phyloP scores from a whole-genome alignment of 2,329 filamentous ascomycete species.

The Aspergillus fijiensis region DNA sequence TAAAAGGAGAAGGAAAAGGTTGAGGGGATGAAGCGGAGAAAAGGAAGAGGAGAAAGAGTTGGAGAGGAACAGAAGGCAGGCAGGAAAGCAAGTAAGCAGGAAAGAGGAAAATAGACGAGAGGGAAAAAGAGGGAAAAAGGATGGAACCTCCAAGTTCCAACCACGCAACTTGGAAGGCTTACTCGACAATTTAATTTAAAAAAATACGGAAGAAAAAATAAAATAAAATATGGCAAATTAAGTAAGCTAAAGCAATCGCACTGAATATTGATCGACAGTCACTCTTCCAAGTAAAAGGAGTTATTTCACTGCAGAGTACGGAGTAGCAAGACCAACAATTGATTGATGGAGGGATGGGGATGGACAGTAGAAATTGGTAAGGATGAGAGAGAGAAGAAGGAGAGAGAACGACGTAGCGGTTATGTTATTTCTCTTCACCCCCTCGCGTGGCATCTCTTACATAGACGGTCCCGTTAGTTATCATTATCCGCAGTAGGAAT shows the following conservation, averaged over 20 bases:
- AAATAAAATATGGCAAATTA: background rate
- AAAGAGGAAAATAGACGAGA: background rate
- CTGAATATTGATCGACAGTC: too few relatives aligned
- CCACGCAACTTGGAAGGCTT: conserved; percentile 1
- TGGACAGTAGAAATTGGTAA: background rate
- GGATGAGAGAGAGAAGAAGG: too few relatives aligned
- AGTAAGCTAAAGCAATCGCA: background rate
- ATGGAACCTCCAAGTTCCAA: conserved; percentile 2
- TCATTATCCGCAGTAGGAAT: background rate
- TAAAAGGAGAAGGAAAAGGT: background rate
- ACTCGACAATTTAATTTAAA: background rate
- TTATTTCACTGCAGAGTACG: background rate
- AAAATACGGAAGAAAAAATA: conserved; percentile 2
- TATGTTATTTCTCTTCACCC: background rate
- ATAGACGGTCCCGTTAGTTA: background rate
- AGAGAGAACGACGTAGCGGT: too few relatives aligned
- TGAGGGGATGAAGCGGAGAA: background rate
- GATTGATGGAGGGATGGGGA: background rate
- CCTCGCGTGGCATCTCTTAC: background rate
- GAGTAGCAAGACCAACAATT: background rate
- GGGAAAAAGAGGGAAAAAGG: conserved; percentile 6
- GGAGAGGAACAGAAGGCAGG: background rate
- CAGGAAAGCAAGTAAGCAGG: background rate
- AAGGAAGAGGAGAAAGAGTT: background rate
- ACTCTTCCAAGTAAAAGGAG: too few relatives aligned